Percentiles rank a stretch among this genome's conserved stretches.
phyloP scores from a whole-genome alignment of 352 stramenopile genomes.

The Phytophthora quininea region DNA sequence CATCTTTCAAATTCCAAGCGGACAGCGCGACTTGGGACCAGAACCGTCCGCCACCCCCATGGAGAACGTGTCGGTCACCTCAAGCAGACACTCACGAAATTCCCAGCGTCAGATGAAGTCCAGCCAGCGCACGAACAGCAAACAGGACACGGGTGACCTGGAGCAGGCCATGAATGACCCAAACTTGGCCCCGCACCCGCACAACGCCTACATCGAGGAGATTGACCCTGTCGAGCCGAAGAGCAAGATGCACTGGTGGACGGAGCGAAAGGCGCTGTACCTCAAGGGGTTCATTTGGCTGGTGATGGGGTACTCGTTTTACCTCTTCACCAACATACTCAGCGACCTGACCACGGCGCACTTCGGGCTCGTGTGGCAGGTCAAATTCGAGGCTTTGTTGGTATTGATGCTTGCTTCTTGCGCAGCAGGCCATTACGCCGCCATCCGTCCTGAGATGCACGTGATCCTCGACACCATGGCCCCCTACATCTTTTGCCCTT shows the following conservation, averaged over 20 bases:
- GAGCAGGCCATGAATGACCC: constrained; percentile 32
- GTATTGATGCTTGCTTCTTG: constrained; percentile 71
- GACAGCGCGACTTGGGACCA: constrained; percentile 24
- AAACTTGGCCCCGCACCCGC: constrained; percentile 44
- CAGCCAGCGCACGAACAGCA: constrained; percentile 20
- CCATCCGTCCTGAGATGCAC: constrained; percentile 74
- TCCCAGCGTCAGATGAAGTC: constrained; percentile 22
- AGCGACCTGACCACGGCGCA: constrained; percentile 51
- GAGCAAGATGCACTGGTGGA: constrained; percentile 28
- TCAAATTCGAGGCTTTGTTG: constrained; percentile 72
- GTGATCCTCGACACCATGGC: constrained; percentile 68
- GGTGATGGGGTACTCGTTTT: constrained; percentile 64
- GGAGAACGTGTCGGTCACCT: constrained; percentile 5
- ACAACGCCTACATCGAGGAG: constrained; percentile 65
- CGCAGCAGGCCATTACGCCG: constrained; percentile 55
- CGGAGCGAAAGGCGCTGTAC: constrained; percentile 44
- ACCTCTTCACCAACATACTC: constrained; percentile 63
- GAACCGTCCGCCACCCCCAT: background rate
- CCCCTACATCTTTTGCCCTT: constrained; percentile 78
- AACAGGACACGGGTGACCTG: constrained; percentile 26
- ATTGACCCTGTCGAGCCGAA: constrained; percentile 15
- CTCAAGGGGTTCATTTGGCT: constrained; percentile 72
- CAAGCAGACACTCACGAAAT: constrained; percentile 7
- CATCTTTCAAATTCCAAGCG: constrained; percentile 61
- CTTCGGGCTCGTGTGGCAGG: constrained; percentile 63